phyloP scores from a whole-genome alignment of 306 rosid genomes.

The Elaeagnus macrophylla region DNA sequence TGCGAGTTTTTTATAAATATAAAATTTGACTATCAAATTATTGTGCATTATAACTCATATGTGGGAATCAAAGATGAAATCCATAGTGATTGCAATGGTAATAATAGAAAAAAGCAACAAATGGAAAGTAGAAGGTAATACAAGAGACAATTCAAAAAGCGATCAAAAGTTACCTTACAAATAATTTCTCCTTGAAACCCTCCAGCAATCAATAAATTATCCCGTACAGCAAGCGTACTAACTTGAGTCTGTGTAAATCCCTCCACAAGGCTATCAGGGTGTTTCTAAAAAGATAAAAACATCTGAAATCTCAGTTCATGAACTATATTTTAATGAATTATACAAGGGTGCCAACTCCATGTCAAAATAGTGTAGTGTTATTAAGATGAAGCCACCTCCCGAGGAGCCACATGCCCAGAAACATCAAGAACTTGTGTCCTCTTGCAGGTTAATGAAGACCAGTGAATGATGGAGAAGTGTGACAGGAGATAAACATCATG shows the following conservation, averaged over 20 bases:
- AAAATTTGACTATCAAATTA: too few species aligned
- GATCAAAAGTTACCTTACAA: conserved; percentile 22
- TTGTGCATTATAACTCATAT: too few species aligned
- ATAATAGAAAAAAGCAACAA: too few species aligned
- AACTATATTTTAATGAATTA: not conserved
- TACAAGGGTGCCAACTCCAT: not conserved
- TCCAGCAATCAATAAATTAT: conserved; percentile 26
- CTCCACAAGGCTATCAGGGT: conserved; percentile 27
- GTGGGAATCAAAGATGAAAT: too few species aligned
- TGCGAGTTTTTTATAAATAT: too few species aligned
- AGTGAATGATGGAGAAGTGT: conserved; percentile 26
- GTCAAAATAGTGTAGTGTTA: not conserved
- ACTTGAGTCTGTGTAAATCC: conserved; percentile 31
- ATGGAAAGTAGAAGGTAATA: not conserved
- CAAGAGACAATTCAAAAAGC: not conserved
- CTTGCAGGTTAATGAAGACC: conserved; percentile 25
- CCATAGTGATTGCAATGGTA: too few species aligned
- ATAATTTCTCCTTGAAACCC: conserved; percentile 34
- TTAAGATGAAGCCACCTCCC: conserved; percentile 17
- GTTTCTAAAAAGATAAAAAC: conserved; percentile 15
- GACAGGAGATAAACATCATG: conserved; percentile 32
- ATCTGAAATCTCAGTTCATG: not conserved
- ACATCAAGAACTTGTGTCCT: conserved; percentile 26
- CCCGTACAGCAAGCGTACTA: conserved; percentile 27
- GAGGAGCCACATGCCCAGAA: conserved; percentile 28